Evolutionary conservation across 345 rosid genomes (phyloP).

Genomic region (Lepidium sativum): DNA sequence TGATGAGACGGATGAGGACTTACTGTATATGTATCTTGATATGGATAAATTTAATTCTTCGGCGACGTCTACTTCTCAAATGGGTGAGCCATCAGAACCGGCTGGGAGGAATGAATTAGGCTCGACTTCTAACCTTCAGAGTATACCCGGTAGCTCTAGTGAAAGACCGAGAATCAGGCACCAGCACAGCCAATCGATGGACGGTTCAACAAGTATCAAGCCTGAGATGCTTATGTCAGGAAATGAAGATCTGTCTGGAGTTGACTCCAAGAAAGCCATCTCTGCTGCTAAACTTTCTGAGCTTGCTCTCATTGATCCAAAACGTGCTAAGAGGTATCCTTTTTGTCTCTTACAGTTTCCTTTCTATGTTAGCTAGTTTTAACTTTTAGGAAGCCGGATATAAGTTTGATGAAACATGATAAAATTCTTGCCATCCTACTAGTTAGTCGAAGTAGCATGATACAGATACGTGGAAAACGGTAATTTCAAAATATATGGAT

Average conservation of each 20-base stretch:
- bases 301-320: slow-evolving; percentile 96
- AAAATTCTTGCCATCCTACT: background rate
- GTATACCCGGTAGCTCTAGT: slow-evolving; percentile 31
- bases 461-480: no score
- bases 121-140: slow-evolving; percentile 23
- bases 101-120: slow-evolving; percentile 12
- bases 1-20: slow-evolving; percentile 73
- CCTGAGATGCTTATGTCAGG: slow-evolving; percentile 79
- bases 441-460: background rate
- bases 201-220: slow-evolving; percentile 65
- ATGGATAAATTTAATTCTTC: slow-evolving; percentile 84
- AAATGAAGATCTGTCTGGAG: slow-evolving; percentile 45
- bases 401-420: background rate
- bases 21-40: slow-evolving; percentile 67
- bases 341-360: background rate
- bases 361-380: background rate
- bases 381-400: background rate
- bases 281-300: slow-evolving; percentile 95
- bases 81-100: slow-evolving; percentile 41
- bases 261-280: slow-evolving; percentile 76
- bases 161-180: slow-evolving; percentile 88
- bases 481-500: no score
- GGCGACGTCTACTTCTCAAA: slow-evolving; percentile 48
- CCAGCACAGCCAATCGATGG: slow-evolving; percentile 94
- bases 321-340: slow-evolving; percentile 86